phyloP scores from a whole-genome alignment of 352 stramenopile genomes.

The Bremia lactucae region DNA sequence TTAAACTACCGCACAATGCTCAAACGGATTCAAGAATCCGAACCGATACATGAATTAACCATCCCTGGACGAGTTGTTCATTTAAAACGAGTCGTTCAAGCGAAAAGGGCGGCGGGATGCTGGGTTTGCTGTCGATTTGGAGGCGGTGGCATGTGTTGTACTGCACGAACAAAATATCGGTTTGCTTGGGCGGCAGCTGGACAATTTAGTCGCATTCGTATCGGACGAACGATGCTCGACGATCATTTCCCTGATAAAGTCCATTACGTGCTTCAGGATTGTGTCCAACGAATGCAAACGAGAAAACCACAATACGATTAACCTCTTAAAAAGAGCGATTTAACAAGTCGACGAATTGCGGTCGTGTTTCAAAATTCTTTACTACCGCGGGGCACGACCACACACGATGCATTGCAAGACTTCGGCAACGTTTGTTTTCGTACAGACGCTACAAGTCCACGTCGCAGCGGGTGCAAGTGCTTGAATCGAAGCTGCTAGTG shows the following conservation, averaged over 20 bases:
- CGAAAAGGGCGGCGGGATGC: conserved; percentile 31
- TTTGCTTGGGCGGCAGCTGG: conserved; percentile 53
- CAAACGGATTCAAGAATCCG: conserved; percentile 64
- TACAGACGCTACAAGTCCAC: conserved; percentile 68
- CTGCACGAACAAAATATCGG: conserved; percentile 70
- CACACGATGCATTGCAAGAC: conserved; percentile 59
- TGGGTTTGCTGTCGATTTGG: conserved; percentile 78
- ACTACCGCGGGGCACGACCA: conserved; percentile 36
- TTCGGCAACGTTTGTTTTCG: conserved; percentile 44
- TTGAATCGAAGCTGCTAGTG: neutral
- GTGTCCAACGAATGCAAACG: conserved; percentile 40
- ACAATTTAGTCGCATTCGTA: conserved; percentile 63
- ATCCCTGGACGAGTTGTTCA: conserved; percentile 74
- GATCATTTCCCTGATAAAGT: conserved; percentile 86
- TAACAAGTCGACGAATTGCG: too few relatives aligned
- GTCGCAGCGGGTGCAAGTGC: conserved; percentile 1
- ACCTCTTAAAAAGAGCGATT: conserved; percentile 8
- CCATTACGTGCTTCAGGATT: conserved; percentile 78
- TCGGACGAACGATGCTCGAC: conserved; percentile 79
- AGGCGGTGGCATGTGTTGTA: conserved; percentile 71
- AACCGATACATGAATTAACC: conserved; percentile 71
- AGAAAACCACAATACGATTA: conserved; percentile 20
- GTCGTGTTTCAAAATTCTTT: too few relatives aligned
- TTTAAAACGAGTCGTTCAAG: conserved; percentile 42
- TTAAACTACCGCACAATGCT: conserved; percentile 80